A percentile compares a stretch with the other conserved stretches of the same genome.
Evolutionary conservation across 2,329 filamentous ascomycete genomes (phyloP).

Genomic region (Drechslera avenae): DNA sequence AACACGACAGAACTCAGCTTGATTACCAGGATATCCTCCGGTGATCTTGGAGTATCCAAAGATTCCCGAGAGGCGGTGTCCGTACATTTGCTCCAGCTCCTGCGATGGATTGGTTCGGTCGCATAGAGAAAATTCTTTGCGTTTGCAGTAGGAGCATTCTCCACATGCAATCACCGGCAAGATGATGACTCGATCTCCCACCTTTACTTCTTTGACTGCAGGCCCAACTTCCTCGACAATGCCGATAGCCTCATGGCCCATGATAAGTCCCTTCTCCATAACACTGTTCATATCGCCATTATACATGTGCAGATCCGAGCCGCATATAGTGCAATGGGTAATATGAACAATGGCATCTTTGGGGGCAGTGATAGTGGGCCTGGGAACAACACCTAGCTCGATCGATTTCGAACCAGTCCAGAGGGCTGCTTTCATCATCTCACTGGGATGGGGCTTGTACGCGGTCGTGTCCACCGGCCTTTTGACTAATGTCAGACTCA

Average conservation of each 20-base stretch:
- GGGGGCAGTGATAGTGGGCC: slow-evolving; percentile 42
- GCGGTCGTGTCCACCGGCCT: not conserved
- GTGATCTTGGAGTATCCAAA: slow-evolving; percentile 13
- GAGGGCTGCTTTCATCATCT: slow-evolving; percentile 11
- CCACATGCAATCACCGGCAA: slow-evolving; percentile 20
- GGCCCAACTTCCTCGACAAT: slow-evolving; percentile 76
- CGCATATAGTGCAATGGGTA: slow-evolving; percentile 42
- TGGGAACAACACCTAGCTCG: slow-evolving; percentile 21
- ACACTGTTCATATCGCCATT: slow-evolving; percentile 71
- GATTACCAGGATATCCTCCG: slow-evolving; percentile 8
- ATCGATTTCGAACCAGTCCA: slow-evolving; percentile 10
- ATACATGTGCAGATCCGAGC: slow-evolving; percentile 23
- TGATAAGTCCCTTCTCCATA: slow-evolving; percentile 22
- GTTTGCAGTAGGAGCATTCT: slow-evolving; percentile 13
- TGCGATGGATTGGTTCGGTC: slow-evolving; percentile 9
- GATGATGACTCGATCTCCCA: slow-evolving; percentile 64
- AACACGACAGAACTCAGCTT: slow-evolving; percentile 17
- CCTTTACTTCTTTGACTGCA: slow-evolving; percentile 73
- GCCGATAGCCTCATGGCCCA: slow-evolving; percentile 89
- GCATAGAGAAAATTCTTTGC: slow-evolving; percentile 5
- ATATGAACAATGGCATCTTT: slow-evolving; percentile 50
- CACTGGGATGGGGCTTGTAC: slow-evolving; percentile 3
- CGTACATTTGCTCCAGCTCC: slow-evolving; percentile 6
- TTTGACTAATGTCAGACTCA: too few species aligned
- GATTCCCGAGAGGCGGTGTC: slow-evolving; percentile 7